Evolutionary conservation across 176 grass and related monocot genomes (phyloP).

Genomic region (bread wheat (Triticum aestivum)): IWGSC_CS_RefSeq_v2.1 NC_057800.1:305232545-305233044

Average conservation of each 20-base stretch:
- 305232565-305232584: too few species aligned
- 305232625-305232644: too few species aligned
- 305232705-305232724: too few species aligned
- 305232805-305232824: conserved; percentile 9
- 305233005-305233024: conserved; percentile 35
- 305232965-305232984: conserved; percentile 5
- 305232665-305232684: too few species aligned
- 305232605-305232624: too few species aligned
- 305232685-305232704: too few species aligned
- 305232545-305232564: too few species aligned
- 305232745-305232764: too few species aligned
- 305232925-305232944: conserved; percentile 64
- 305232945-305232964: conserved; percentile 53
- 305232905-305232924: conserved; percentile 69
- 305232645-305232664: too few species aligned
- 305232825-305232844: conserved; percentile 38
- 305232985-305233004: conserved; percentile 35
- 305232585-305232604: too few species aligned
- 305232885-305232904: conserved; percentile 41
- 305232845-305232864: conserved; percentile 36
- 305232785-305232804: background rate
- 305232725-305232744: too few species aligned
- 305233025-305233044: conserved; percentile 58
- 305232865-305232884: conserved; percentile 41
- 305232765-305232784: too few species aligned